Conservation (phyloP, 352 stramenopile genomes). For the Globisporangium ultimum region DNA sequence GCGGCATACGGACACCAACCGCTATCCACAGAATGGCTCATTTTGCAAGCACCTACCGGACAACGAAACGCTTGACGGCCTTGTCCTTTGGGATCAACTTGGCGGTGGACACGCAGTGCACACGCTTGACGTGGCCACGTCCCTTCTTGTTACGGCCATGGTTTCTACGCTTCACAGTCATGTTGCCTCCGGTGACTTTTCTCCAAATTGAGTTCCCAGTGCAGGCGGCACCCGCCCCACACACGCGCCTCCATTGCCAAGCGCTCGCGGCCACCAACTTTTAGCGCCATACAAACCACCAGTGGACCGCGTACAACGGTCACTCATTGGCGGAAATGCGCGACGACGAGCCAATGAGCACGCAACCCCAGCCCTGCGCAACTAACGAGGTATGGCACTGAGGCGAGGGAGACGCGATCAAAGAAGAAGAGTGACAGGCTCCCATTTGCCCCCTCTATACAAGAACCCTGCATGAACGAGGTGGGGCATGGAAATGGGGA, state of each 20-base stretch:
- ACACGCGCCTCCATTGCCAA: constrained; percentile 23
- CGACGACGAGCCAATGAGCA: neutral
- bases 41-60: constrained; percentile 59
- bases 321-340: constrained; percentile 35
- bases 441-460: too few species aligned
- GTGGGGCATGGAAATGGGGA: too few species aligned
- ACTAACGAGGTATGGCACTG: neutral
- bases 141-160: constrained; percentile 99
- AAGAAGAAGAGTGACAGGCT: neutral
- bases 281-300: constrained; percentile 26
- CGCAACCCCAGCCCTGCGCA: neutral
- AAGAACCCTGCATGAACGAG: too few species aligned
- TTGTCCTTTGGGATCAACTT: constrained; percentile 99
- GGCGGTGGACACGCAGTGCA: constrained; percentile 97
- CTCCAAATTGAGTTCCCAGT: constrained; percentile 70
- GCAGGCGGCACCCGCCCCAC: neutral
- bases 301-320: constrained; percentile 3
- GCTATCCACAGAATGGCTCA: too few species aligned
- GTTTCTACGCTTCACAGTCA: constrained; percentile 99
- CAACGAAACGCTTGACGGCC: constrained; percentile 91
- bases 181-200: constrained; percentile 87
- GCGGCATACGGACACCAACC: neutral
- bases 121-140: constrained; percentile 98
- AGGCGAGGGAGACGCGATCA: neutral
- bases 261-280: constrained; percentile 50